Evolutionary conservation across 352 stramenopile genomes (phyloP), one percentile per base, ranked within the genome.

Genomic region (Globisporangium polare): DNA sequence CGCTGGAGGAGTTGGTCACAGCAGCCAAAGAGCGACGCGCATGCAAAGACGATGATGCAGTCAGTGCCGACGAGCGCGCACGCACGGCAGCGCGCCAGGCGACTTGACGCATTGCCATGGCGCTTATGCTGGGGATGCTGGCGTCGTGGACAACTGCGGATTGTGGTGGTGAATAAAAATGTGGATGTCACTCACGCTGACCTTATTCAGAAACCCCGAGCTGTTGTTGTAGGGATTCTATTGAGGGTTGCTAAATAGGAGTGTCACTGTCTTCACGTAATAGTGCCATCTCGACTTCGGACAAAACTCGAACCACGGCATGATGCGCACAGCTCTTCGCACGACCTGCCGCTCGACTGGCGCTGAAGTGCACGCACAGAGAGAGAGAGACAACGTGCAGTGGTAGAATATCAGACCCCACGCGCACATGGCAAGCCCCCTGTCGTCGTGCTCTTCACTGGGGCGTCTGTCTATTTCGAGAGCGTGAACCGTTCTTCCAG

Each of bases 21-120:
- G 26, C 15, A 9, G 26, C 15, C 6, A n/a, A 15, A 39, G 47
- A 17, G n/a, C 26, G 26, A 15, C 8, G 26, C 17, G 47, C 47
- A 37, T 53, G 47, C 46, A 24, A 12, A 5, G 26, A 17, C 46
- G 22, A 22, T 10, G 15, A 13, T 2, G 17, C 17, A 15, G 15
- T 15, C 17, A 53, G 47, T 15, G 47, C 15, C 6, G 47, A 37
- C 12, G 47, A n/a, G 26, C 26, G 47, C 17, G 53, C 1, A 18
- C 54, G 54, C 18, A 61, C n/a, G 5, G 39, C 18, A 3, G 39
- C 41, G 39, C 54, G 39, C 54, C 41, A 50, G 2, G 20, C 39
- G 15, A 37, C 54, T 45, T 61, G 54, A 18, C 17, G 54, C 54
- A 61, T 52, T 35, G 20, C 43, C 41, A 61, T 53, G 6, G 17